Evolutionary conservation across 495 filamentous ascomycete genomes (phyloP), one percentile per base, ranked within the genome.

Genomic region (Aspergillus heteromorphus): DNA sequence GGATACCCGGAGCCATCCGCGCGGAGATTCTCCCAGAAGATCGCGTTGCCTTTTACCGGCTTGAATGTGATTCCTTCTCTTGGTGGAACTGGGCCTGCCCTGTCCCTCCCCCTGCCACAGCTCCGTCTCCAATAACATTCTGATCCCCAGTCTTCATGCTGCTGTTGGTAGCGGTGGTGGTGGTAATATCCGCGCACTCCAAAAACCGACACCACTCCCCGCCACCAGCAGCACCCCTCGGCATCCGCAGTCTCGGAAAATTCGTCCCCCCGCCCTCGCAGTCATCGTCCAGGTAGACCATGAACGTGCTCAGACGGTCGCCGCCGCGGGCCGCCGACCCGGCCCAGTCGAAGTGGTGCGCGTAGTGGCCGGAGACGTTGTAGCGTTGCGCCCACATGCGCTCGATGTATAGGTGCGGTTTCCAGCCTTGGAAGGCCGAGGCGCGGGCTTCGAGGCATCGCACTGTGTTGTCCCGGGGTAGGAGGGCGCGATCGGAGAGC

Each of bases 21-120:
- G 16, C 75, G 58, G 55, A 91, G 62, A 70, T 91, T 91, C 73
- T 82, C 79, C 87, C 87, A 91, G 63, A 83, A 91, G 14, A 91
- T 78, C 5, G 85, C 87, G 70, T 86, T 87, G 18, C 87, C 86
- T 61, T 80, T 77, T 6, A 85, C 69, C 0, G 86, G 81, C 56
- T 79, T 79, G 59, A 89, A 88, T 40, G 83, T 88, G 4, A 87
- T 67, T 0, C 87, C 86, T n/a, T n/a, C n/a, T n/a, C n/a, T n/a
- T n/a, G n/a, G n/a, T n/a, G n/a, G n/a, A n/a, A n/a, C n/a, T n/a
- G n/a, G n/a, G n/a, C n/a, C n/a, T n/a, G n/a, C n/a, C n/a, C n/a
- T n/a, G n/a, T n/a, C n/a, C n/a, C n/a, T n/a, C n/a, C n/a, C n/a
- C n/a, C n/a, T n/a, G n/a, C n/a, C n/a, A n/a, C n/a, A n/a, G n/a